These are phyloP conservation scores for Camellia japonica DNA, from an alignment of 148 eudicot species.

Conservation along the genomic window DNA sequence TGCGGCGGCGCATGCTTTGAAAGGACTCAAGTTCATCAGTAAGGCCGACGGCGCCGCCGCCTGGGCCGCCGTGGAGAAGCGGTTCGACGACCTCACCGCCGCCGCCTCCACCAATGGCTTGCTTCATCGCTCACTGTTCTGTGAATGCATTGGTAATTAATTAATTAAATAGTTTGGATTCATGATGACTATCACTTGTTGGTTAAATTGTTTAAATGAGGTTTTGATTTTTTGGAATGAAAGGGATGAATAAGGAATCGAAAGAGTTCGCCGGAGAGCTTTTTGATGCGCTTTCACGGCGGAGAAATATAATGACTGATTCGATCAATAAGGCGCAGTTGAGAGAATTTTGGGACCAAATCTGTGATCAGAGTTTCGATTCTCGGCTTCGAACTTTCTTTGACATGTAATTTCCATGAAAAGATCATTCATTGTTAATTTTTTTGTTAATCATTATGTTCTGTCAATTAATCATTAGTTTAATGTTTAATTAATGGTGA, in stretches of 20 bases:
- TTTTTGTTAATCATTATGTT: background rate
- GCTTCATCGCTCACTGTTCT: slow-evolving; percentile 43
- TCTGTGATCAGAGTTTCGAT: slow-evolving; percentile 55
- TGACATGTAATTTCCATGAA: slow-evolving; percentile 36
- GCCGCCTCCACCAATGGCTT: slow-evolving; percentile 32
- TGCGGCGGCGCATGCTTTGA: slow-evolving; percentile 42
- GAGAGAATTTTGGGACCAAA: slow-evolving; percentile 59
- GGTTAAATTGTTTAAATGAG: background rate
- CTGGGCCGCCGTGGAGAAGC: slow-evolving; percentile 49
- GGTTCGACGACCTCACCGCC: slow-evolving; percentile 37
- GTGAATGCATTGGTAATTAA: slow-evolving; percentile 52
- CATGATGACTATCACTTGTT: background rate
- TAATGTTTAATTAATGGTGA: background rate
- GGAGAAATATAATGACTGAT: slow-evolving; percentile 34
- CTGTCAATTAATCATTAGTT: background rate
- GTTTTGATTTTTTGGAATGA: background rate
- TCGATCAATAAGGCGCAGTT: slow-evolving; percentile 40
- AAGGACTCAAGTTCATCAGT: slow-evolving; percentile 51
- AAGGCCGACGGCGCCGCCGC: slow-evolving; percentile 50
- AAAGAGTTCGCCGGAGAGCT: slow-evolving; percentile 51
- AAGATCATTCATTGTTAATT: background rate
- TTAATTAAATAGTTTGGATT: background rate
- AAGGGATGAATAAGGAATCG: slow-evolving; percentile 60
- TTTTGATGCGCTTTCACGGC: slow-evolving; percentile 45
- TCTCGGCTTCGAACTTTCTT: slow-evolving; percentile 56